A percentile compares a stretch with the other conserved stretches of the same genome.
phyloP scores from a whole-genome alignment of 768 basidiomycete genomes.

The Boletus rufocinnamomeus region DNA sequence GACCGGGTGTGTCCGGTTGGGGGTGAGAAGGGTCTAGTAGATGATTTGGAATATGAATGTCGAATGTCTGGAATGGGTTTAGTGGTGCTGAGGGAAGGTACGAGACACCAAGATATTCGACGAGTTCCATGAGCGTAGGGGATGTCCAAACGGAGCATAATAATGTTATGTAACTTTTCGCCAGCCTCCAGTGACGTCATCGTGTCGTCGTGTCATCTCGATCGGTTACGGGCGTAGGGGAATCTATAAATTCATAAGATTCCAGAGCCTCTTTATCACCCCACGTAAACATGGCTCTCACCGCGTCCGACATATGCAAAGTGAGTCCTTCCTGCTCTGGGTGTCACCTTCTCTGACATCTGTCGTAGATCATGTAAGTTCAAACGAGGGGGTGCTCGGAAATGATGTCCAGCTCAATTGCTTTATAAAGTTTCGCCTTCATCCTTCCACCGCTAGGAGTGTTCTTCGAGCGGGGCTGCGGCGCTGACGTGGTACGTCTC shows the following conservation, averaged over 20 bases:
- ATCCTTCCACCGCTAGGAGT: constrained; percentile 83
- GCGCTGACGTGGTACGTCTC: constrained; percentile 65
- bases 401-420: constrained; percentile 15
- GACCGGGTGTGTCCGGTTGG: constrained; percentile 27
- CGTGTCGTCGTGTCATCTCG: constrained; percentile 22
- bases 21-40: not conserved
- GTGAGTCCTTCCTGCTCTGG: constrained; percentile 36
- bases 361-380: constrained; percentile 47
- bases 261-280: constrained; percentile 1
- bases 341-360: not conserved
- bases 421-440: constrained; percentile 55
- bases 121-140: constrained; percentile 11
- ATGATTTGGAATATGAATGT: constrained; percentile 47
- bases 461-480: constrained; percentile 85
- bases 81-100: constrained; percentile 36
- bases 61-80: constrained; percentile 50
- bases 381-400: not conserved
- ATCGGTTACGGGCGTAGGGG: not conserved
- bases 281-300: constrained; percentile 63
- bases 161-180: not conserved
- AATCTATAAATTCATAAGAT: constrained; percentile 17
- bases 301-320: constrained; percentile 76
- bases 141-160: no score
- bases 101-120: constrained; percentile 28
- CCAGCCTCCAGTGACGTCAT: constrained; percentile 33